These are phyloP conservation scores for Aspergillus fijiensis DNA, from an alignment of 2,329 filamentous ascomycete species.

Conservation along the genomic window DNA sequence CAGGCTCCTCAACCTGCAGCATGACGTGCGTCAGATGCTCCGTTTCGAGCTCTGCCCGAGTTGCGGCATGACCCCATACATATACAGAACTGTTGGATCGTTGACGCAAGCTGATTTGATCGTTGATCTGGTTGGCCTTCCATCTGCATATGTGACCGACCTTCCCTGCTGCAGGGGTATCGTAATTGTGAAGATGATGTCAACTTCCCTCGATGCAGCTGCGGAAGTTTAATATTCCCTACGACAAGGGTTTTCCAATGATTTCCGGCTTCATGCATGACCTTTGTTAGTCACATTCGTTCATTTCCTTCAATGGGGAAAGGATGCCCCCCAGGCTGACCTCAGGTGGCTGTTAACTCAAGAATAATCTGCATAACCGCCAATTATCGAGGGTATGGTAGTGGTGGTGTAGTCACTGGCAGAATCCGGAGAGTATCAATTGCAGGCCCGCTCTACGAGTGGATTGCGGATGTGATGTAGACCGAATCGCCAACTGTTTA, in stretches of 20 bases:
- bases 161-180: conserved; percentile 10
- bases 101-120: conserved; percentile 24
- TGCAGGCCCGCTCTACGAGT: conserved; percentile 15
- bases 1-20: conserved; percentile 10
- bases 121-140: conserved; percentile 17
- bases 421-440: conserved; percentile 14
- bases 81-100: conserved; percentile 21
- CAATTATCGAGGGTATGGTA: conserved; percentile 26
- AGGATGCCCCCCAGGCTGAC: conserved; percentile 15
- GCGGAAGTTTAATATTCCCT: conserved; percentile 24
- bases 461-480: conserved; percentile 23
- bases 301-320: conserved; percentile 15
- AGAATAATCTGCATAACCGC: conserved; percentile 31
- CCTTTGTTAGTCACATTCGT: conserved; percentile 12
- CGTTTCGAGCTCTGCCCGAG: conserved; percentile 12
- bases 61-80: conserved; percentile 23
- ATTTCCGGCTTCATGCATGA: conserved; percentile 15
- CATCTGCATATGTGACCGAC: conserved; percentile 22
- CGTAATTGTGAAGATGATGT: conserved; percentile 26
- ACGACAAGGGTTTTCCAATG: conserved; percentile 14
- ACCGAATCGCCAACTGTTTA: conserved; percentile 24
- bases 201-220: conserved; percentile 23
- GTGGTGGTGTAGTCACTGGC: conserved; percentile 4
- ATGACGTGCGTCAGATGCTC: conserved; percentile 26
- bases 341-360: conserved; percentile 17